These are phyloP conservation scores for Calamus simplicifolius DNA, from an alignment of 176 grass and related monocot genomes.

Conservation along the genomic window DNA sequence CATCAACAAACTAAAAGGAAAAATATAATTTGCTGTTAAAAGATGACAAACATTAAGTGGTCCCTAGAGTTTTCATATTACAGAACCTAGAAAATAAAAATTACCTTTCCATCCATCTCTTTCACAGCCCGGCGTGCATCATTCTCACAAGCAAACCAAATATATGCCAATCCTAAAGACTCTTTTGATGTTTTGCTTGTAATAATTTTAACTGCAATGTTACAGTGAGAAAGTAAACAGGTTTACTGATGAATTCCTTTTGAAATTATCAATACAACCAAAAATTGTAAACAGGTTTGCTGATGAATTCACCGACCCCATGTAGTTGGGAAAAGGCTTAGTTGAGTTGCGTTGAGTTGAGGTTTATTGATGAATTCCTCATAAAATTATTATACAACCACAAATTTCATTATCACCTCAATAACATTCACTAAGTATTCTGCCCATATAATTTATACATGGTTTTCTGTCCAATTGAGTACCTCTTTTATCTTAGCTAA, in stretches of 20 bases:
- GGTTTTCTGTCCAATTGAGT: no score
- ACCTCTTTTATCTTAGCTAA: no score
- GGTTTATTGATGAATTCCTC: no score
- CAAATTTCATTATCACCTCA: no score
- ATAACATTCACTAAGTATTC: no score
- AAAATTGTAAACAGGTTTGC: no score
- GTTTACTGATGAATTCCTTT: not conserved
- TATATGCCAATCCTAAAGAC: constrained; percentile 9
- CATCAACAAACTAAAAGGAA: constrained; percentile 6
- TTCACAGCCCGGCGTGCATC: not conserved
- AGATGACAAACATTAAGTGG: not conserved
- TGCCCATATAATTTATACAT: no score
- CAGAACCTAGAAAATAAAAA: not conserved
- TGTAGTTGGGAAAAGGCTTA: no score
- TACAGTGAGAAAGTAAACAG: not conserved
- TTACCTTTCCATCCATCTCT: constrained; percentile 9
- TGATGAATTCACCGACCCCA: no score
- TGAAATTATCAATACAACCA: not conserved
- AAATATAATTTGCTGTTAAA: not conserved
- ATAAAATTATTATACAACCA: no score
- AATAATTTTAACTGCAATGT: constrained; percentile 3
- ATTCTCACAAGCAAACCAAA: constrained; percentile 8
- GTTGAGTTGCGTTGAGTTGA: no score
- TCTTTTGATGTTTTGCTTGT: constrained; percentile 1
- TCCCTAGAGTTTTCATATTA: not conserved